These are phyloP conservation scores for Colletotrichum navitas DNA, from an alignment of 2,329 filamentous ascomycete genomes.

Conservation along the genomic window DNA sequence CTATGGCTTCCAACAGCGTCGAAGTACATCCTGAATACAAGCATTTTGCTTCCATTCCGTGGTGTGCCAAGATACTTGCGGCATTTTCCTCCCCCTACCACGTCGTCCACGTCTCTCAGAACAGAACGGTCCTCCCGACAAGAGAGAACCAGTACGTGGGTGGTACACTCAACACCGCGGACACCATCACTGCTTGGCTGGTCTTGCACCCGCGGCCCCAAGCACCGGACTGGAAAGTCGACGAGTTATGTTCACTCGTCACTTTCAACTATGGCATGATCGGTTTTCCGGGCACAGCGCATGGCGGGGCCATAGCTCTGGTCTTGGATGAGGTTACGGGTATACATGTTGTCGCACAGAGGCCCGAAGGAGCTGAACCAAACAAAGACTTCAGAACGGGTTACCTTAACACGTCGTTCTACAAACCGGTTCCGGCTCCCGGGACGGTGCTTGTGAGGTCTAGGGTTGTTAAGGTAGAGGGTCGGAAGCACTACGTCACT, in stretches of 20 bases:
- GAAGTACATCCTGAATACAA: constrained; percentile 33
- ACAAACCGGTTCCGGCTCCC: constrained; percentile 50
- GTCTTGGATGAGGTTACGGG: constrained; percentile 56
- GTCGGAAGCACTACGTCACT: constrained; percentile 51
- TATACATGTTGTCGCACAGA: constrained; percentile 53
- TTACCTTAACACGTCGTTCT: constrained; percentile 52
- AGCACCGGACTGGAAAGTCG: constrained; percentile 47
- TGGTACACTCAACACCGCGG: constrained; percentile 48
- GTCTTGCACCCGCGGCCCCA: constrained; percentile 48
- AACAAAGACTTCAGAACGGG: constrained; percentile 51
- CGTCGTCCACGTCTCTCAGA: constrained; percentile 28
- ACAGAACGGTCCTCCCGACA: constrained; percentile 35
- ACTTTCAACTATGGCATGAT: constrained; percentile 51
- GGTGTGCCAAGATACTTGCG: constrained; percentile 50
- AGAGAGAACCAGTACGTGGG: constrained; percentile 52
- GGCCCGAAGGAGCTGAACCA: constrained; percentile 48
- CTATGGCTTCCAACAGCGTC: constrained; percentile 19
- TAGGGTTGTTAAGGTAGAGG: constrained; percentile 50
- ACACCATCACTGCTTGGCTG: constrained; percentile 53
- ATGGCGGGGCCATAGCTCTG: constrained; percentile 55
- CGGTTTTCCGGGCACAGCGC: constrained; percentile 51
- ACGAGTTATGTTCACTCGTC: constrained; percentile 49
- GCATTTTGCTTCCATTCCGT: constrained; percentile 54
- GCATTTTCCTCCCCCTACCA: constrained; percentile 46
- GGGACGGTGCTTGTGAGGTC: constrained; percentile 50